Percentiles rank a stretch among this genome's conserved stretches.
phyloP scores from a whole-genome alignment of 495 filamentous ascomycete species.

The Neurospora sp. region DNA sequence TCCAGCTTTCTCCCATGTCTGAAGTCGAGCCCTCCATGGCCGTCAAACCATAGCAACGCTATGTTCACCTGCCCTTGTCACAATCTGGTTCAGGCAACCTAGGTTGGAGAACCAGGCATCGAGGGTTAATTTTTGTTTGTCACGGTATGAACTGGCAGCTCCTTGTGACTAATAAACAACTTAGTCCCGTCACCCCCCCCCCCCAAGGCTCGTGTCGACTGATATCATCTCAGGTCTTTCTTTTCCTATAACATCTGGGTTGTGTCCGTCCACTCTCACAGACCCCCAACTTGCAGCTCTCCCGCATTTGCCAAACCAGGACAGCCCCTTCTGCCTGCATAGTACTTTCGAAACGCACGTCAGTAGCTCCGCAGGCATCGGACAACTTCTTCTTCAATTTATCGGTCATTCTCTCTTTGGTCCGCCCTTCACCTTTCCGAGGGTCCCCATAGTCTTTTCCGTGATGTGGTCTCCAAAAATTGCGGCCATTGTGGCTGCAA shows the following conservation, averaged over 20 bases:
- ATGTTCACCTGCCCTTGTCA: background rate
- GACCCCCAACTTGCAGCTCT: background rate
- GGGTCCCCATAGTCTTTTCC: background rate
- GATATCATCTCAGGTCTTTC: background rate
- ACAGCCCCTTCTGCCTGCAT: background rate
- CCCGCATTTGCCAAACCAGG: background rate
- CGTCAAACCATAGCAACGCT: background rate
- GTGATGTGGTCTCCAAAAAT: conserved; percentile 5
- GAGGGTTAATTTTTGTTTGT: background rate
- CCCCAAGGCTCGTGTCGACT: background rate
- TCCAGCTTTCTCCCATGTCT: background rate
- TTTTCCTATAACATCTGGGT: background rate
- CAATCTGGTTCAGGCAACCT: background rate
- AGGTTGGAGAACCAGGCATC: background rate
- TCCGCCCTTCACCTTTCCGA: background rate
- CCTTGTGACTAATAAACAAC: background rate
- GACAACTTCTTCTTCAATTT: background rate
- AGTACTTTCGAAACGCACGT: background rate
- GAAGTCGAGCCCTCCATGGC: background rate
- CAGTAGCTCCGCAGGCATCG: background rate
- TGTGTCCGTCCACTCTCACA: background rate
- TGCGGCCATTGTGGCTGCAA: conserved; percentile 4
- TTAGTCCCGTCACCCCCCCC: background rate
- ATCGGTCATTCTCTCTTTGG: background rate
- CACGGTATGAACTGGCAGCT: background rate